Conservation (phyloP, 306 rosid species). For the Trifolium pratense region DNA sequence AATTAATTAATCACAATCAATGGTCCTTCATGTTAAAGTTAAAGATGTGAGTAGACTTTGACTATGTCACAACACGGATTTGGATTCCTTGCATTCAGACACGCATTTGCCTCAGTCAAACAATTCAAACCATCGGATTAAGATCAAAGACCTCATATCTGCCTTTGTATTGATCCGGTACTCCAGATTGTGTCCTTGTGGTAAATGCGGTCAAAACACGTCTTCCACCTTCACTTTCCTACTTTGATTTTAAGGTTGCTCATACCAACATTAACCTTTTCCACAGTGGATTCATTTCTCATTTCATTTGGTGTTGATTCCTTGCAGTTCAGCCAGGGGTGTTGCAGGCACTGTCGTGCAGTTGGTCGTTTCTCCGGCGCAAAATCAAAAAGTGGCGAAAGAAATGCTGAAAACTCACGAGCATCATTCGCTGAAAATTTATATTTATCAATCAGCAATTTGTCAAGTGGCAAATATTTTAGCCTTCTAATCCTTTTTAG, state of each 20-base stretch:
- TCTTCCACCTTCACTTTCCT: conserved; percentile 67
- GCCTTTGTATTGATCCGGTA: neutral
- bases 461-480: conserved; percentile 75
- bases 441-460: conserved; percentile 71
- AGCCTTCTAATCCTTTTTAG: conserved; percentile 93
- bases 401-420: conserved; percentile 69
- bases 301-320: conserved; percentile 50
- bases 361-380: conserved; percentile 93
- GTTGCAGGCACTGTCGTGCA: conserved; percentile 82
- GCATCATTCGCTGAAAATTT: conserved; percentile 77
- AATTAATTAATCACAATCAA: conserved; percentile 46
- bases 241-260: conserved; percentile 71
- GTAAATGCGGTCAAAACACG: conserved; percentile 24
- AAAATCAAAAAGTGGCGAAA: conserved; percentile 74
- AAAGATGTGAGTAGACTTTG: conserved; percentile 25
- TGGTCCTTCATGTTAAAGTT: conserved; percentile 42
- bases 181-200: neutral
- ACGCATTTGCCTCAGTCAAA: neutral
- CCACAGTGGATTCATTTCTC: conserved; percentile 52
- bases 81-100: neutral
- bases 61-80: conserved; percentile 13
- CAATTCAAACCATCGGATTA: neutral
- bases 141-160: neutral
- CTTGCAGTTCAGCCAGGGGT: conserved; percentile 68
- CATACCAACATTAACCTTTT: conserved; percentile 72